Percentiles rank a stretch among this genome's conserved stretches.
Evolutionary conservation across 1,284 basidiomycete species (phyloP).

Genomic region (Leccinum pachyderme): DNA sequence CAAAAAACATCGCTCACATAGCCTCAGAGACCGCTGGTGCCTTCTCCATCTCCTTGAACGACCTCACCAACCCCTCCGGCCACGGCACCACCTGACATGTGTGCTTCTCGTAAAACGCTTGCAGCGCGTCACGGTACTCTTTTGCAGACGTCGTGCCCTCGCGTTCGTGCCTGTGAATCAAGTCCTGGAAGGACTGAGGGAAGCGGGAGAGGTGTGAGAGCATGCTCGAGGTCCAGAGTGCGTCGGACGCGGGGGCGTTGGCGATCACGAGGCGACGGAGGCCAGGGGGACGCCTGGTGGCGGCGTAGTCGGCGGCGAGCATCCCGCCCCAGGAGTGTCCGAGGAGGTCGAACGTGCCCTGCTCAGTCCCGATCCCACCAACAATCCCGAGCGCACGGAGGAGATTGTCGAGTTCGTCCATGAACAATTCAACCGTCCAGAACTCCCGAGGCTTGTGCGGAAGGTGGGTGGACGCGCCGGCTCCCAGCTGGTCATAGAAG

Average conservation of each 20-base stretch:
- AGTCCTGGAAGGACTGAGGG: conserved; percentile 20
- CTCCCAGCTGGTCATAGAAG: conserved; percentile 34
- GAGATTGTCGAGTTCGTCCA: conserved; percentile 29
- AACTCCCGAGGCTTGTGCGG: conserved; percentile 21
- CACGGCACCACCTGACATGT: conserved; percentile 23
- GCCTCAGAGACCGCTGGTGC: conserved; percentile 27
- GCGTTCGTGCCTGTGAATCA: conserved; percentile 24
- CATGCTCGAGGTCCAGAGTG: conserved; percentile 25
- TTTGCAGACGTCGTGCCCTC: conserved; percentile 24
- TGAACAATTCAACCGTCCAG: conserved; percentile 29
- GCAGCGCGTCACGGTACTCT: conserved; percentile 25
- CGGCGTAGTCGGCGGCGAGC: conserved; percentile 20
- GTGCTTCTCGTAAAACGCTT: conserved; percentile 21
- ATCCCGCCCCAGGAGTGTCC: conserved; percentile 35
- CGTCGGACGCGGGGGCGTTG: conserved; percentile 17
- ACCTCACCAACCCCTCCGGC: conserved; percentile 21
- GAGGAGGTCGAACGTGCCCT: conserved; percentile 19
- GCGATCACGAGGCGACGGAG: conserved; percentile 31
- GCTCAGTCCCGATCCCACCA: not conserved
- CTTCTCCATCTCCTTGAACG: conserved; percentile 22
- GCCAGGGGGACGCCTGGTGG: conserved; percentile 17
- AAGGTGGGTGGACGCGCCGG: conserved; percentile 24
- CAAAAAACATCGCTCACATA: conserved; percentile 17
- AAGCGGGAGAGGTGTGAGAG: conserved; percentile 13
- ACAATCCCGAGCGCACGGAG: conserved; percentile 17